Evolutionary conservation across 345 rosid species (phyloP).

Genomic region (Citrus sp.): DNA sequence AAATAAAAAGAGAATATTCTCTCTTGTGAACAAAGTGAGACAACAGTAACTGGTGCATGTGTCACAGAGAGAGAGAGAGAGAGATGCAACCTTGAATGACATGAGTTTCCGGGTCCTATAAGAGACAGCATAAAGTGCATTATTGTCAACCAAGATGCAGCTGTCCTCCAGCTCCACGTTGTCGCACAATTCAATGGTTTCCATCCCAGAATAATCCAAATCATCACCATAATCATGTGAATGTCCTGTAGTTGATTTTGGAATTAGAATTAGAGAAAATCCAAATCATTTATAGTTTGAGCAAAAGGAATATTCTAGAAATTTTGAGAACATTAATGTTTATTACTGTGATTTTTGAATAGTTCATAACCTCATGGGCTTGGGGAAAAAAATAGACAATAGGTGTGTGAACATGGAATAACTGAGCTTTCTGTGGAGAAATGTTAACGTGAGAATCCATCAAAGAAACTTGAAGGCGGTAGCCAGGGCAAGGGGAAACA

Average conservation of each 20-base stretch:
- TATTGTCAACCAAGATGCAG: conserved; percentile 32
- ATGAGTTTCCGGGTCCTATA: conserved; percentile 41
- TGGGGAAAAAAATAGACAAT: neutral
- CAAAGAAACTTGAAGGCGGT: neutral
- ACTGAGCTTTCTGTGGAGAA: too few species aligned
- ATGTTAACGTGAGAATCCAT: neutral
- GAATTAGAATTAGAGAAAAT: neutral
- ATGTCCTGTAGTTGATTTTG: conserved; percentile 25
- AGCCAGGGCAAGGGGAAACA: neutral
- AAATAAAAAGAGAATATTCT: neutral
- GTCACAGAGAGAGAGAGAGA: conserved; percentile 12
- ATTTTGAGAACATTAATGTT: neutral
- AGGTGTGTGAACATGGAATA: neutral
- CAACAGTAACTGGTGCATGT: neutral
- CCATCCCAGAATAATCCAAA: conserved; percentile 36
- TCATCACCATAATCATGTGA: conserved; percentile 23
- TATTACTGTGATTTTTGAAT: neutral
- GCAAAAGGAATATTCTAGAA: neutral
- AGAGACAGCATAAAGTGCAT: conserved; percentile 44
- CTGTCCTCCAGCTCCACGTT: conserved; percentile 42
- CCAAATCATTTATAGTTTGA: neutral
- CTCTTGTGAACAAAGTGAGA: neutral
- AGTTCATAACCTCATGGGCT: neutral
- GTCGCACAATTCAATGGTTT: conserved; percentile 43
- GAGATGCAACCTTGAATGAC: conserved; percentile 57